Evolutionary conservation across 2,329 filamentous ascomycete species (phyloP).

Genomic region (Plectosphaerella plurivora): DNA sequence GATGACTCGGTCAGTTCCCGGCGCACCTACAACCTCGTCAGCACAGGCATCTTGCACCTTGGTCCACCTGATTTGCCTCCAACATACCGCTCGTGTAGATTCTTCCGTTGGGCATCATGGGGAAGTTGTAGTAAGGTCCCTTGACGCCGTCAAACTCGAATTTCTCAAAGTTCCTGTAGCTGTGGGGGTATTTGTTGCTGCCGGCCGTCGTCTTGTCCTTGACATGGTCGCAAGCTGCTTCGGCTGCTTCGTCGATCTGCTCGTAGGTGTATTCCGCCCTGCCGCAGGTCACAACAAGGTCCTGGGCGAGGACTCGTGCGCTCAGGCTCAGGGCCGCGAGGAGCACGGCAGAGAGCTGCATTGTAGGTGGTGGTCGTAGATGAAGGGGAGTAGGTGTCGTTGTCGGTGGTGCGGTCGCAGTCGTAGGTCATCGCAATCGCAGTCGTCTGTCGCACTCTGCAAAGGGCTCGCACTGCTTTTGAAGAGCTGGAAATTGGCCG

Average conservation of each 20-base stretch:
- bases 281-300: conserved; percentile 44
- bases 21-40: conserved; percentile 37
- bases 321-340: conserved; percentile 6
- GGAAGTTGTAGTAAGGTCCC: conserved; percentile 62
- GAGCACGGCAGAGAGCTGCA: conserved; percentile 6
- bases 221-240: conserved; percentile 48
- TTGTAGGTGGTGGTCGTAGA: not conserved
- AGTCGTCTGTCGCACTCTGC: too few species aligned
- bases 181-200: conserved; percentile 46
- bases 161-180: conserved; percentile 58
- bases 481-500: too few species aligned
- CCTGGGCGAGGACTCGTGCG: conserved; percentile 21
- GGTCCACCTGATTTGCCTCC: not conserved
- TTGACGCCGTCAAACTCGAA: conserved; percentile 51
- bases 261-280: conserved; percentile 43
- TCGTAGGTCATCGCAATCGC: too few species aligned
- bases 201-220: conserved; percentile 29
- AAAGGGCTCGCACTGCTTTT: too few species aligned
- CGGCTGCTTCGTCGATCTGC: conserved; percentile 47
- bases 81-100: conserved; percentile 48
- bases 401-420: too few species aligned
- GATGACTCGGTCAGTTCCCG: conserved; percentile 66
- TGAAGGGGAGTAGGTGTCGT: too few species aligned
- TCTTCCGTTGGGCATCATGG: conserved; percentile 42
- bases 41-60: conserved; percentile 1